A percentile compares a stretch with the other conserved stretches of the same genome.
These are phyloP conservation scores for Hypholoma sublateritium DNA, from an alignment of 768 basidiomycete species.

Conservation along the genomic window DNA sequence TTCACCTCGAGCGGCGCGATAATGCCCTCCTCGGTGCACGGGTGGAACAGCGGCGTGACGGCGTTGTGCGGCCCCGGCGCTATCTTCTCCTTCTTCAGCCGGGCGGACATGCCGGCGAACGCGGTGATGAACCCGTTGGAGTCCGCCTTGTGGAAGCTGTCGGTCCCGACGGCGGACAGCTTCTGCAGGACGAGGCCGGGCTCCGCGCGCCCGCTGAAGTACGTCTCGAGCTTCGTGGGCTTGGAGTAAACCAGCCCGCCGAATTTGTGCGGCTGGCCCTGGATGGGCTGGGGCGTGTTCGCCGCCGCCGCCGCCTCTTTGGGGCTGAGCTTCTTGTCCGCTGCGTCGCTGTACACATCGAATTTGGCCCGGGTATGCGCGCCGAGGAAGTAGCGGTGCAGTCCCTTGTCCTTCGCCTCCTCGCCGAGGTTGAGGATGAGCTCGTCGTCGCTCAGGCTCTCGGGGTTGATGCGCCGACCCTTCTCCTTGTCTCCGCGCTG, in stretches of 20 bases:
- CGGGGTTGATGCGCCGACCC: conserved; percentile 1
- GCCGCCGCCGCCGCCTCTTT: conserved; percentile 7
- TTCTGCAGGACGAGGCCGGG: conserved; percentile 58
- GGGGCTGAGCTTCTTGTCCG: conserved; percentile 3
- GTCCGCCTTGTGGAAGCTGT: not conserved
- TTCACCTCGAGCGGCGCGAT: conserved; percentile 11
- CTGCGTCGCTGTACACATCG: conserved; percentile 8
- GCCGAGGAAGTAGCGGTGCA: conserved; percentile 23
- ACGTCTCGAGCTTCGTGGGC: conserved; percentile 52
- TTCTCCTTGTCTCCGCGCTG: conserved; percentile 12
- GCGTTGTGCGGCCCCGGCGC: not conserved
- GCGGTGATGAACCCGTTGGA: conserved; percentile 27
- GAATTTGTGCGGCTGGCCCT: conserved; percentile 61
- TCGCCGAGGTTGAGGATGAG: conserved; percentile 12
- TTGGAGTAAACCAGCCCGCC: conserved; percentile 64
- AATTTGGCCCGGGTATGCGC: conserved; percentile 16
- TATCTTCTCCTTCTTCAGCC: conserved; percentile 17
- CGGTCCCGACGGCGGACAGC: conserved; percentile 1
- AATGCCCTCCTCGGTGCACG: conserved; percentile 28
- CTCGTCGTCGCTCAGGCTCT: conserved; percentile 11
- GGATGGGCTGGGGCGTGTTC: conserved; percentile 38
- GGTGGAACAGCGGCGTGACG: conserved; percentile 26
- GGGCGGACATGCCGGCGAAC: conserved; percentile 44
- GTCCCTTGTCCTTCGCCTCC: conserved; percentile 9
- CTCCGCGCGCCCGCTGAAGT: conserved; percentile 48